phyloP scores from a whole-genome alignment of 1,284 basidiomycete genomes.

The Leccinum subfulvum region DNA sequence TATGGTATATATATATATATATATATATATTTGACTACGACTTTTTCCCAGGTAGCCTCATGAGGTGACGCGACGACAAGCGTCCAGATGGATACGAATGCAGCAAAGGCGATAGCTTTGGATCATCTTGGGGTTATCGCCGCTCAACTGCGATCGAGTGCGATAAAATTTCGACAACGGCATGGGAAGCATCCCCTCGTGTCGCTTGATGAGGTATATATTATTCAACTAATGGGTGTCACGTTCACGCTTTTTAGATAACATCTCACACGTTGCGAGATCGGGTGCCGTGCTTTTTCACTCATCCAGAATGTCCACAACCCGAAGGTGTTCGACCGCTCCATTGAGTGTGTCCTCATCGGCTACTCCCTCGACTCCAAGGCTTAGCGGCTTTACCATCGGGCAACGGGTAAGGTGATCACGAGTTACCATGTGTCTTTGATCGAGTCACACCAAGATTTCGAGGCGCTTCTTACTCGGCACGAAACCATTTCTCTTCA shows the following conservation, averaged over 20 bases:
- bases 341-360: no score
- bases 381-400: no score
- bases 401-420: no score
- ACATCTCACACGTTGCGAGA: slow-evolving; percentile 26
- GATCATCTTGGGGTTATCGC: slow-evolving; percentile 94
- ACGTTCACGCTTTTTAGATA: slow-evolving; percentile 45
- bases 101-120: slow-evolving; percentile 82
- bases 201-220: slow-evolving; percentile 67
- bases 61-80: slow-evolving; percentile 79
- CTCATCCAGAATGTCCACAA: no score
- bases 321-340: no score
- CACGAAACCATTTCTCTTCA: slow-evolving; percentile 66
- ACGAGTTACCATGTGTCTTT: no score
- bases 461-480: slow-evolving; percentile 57
- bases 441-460: slow-evolving; percentile 33
- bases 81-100: slow-evolving; percentile 67
- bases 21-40: background rate
- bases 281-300: no score
- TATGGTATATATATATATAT: slow-evolving; percentile 57
- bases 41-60: slow-evolving; percentile 48
- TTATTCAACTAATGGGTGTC: background rate
- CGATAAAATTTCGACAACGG: slow-evolving; percentile 50
- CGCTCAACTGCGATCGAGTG: slow-evolving; percentile 68
- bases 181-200: slow-evolving; percentile 39
- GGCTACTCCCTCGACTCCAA: no score